Evolutionary conservation across 352 stramenopile genomes (phyloP).

Genomic region (Phytophthora fragariae): DNA sequence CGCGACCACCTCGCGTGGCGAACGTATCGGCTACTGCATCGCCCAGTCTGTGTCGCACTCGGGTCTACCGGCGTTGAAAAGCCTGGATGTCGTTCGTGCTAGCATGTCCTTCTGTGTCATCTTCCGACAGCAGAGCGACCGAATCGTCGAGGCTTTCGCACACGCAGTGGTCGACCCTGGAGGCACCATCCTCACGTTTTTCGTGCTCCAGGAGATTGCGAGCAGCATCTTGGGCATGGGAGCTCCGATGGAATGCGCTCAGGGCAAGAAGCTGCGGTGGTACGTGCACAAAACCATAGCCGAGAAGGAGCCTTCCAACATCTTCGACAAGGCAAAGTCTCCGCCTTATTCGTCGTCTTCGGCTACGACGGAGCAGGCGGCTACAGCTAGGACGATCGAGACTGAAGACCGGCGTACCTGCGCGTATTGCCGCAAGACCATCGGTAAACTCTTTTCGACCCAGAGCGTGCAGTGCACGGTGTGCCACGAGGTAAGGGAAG

Average conservation of each 20-base stretch:
- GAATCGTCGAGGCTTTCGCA: constrained; percentile 53
- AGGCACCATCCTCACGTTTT: constrained; percentile 46
- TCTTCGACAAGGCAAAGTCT: constrained; percentile 34
- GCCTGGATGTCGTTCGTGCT: constrained; percentile 47
- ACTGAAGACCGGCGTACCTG: constrained; percentile 11
- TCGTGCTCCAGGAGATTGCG: constrained; percentile 45
- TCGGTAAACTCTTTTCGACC: constrained; percentile 28
- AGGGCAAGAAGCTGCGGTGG: constrained; percentile 68
- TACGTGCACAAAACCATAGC: constrained; percentile 43
- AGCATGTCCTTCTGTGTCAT: constrained; percentile 53
- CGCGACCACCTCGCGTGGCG: constrained; percentile 46
- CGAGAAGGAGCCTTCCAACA: constrained; percentile 1
- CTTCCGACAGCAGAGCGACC: constrained; percentile 48
- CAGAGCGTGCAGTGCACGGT: constrained; percentile 29
- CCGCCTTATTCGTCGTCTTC: constrained; percentile 25
- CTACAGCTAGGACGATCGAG: not conserved
- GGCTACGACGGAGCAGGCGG: not conserved
- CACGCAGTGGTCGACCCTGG: constrained; percentile 49
- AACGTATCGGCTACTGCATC: constrained; percentile 53
- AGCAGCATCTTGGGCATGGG: constrained; percentile 36
- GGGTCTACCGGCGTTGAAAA: constrained; percentile 47
- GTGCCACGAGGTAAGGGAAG: constrained; percentile 27
- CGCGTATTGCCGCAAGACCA: constrained; percentile 26
- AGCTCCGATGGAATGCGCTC: constrained; percentile 44
- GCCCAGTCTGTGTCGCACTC: constrained; percentile 58